These are phyloP conservation scores for Penicillium odoratum DNA, from an alignment of 495 filamentous ascomycete genomes.

Conservation along the genomic window DNA sequence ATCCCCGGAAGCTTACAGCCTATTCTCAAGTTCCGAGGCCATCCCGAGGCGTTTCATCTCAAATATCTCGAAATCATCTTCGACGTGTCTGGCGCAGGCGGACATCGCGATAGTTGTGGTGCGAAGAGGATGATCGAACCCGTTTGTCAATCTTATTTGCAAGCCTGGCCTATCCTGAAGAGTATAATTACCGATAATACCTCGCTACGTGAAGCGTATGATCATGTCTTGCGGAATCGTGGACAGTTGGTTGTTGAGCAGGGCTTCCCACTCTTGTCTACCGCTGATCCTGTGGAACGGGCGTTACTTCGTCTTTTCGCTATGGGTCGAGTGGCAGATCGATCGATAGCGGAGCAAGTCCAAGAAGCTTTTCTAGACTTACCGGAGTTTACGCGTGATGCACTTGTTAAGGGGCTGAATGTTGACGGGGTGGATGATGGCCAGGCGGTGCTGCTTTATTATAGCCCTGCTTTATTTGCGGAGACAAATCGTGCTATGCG, in stretches of 20 bases:
- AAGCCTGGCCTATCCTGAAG: conserved; percentile 4
- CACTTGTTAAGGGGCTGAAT: conserved; percentile 23
- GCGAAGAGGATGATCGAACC: conserved; percentile 33
- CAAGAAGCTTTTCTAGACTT: conserved; percentile 17
- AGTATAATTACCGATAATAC: conserved; percentile 13
- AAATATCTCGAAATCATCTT: conserved; percentile 34
- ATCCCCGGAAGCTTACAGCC: conserved; percentile 25
- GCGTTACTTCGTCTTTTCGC: conserved; percentile 25
- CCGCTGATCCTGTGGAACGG: conserved; percentile 1
- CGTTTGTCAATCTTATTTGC: conserved; percentile 29
- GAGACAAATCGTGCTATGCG: not conserved
- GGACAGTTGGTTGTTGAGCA: not conserved
- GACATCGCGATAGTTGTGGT: conserved; percentile 33
- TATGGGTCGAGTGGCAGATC: conserved; percentile 23
- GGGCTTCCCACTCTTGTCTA: conserved; percentile 1
- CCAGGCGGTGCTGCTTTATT: conserved; percentile 24
- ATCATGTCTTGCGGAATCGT: conserved; percentile 12
- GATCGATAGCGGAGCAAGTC: conserved; percentile 15
- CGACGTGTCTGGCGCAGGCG: conserved; percentile 39
- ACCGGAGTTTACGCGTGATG: not conserved
- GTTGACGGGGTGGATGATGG: conserved; percentile 25
- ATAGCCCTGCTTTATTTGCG: conserved; percentile 21
- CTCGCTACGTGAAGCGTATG: conserved; percentile 27
- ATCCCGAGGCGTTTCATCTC: conserved; percentile 29
- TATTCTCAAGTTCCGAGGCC: conserved; percentile 18